Base-by-base conservation (phyloP, 129 eudicot species). In the Pulicaria dysenterica region DNA sequence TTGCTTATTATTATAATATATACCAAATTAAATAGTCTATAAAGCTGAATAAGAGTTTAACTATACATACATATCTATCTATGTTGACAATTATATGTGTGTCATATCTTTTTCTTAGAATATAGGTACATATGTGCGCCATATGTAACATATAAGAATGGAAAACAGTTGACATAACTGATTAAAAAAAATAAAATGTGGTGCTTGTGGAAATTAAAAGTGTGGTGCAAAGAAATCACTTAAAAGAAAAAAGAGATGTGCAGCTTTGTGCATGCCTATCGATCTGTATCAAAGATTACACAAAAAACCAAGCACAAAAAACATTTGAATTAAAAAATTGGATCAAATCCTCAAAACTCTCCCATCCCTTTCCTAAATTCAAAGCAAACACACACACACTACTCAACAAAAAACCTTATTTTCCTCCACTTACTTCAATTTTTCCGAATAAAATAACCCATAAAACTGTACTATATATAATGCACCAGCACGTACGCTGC, bases 261-360 rank as follows among this genome's bases (percentile, higher is more conserved):
- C 83, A 57, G 66, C 76, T 86, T 86, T 83, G 82, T 86, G 86
- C 83, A 64, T 91, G 87, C 80, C 87, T 84, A 63, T 84, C 87
- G 82, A 63, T 84, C 85, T 81, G 74, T 72, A 83, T 19, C 78
- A 75, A 73, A 75, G 66, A 70, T 51, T 49, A 65, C 83, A 81
- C 77, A 73, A 58, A 81, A 79, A 72, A 87, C 77, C 82, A 78
- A 71, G 82, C 77, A 70, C 34, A 49, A 78, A 78, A 78, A 78
- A 78, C 82, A 78, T 78, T 53, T 39, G 73, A 70, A 78, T 45
- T 70, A 78, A 70, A 83, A 56, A 81, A 73, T 47, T 60, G 66
- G 75, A 83, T 89, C 89, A 83, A 80, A 70, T 85, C 91, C 96
- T 87, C 93, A 91, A 86, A 91, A 67, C 73, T 67, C 85, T 65